Evolutionary conservation across 2,329 filamentous ascomycete species (phyloP), one percentile per base, ranked within the genome.

Genomic region (Zymoseptoria passerinii): DNA sequence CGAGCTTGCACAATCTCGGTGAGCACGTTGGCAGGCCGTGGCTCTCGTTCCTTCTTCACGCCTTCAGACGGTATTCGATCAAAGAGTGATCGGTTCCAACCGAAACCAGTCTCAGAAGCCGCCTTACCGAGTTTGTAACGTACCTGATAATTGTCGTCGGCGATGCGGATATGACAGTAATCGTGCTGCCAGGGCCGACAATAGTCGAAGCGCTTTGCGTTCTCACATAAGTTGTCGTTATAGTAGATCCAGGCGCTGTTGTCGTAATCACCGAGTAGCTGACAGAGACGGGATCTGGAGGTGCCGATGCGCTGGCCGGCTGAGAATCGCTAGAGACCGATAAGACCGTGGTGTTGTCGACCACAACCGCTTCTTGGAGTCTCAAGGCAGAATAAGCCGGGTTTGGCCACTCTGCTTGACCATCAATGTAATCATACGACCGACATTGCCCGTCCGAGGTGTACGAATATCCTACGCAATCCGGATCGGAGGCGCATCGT

Each of bases 331-430:
- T 50, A 18, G 49, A 50, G n/a, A 23, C 9, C n/a, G 49, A 20
- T 8, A 13, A 44, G 35, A 16, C 35, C 35, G 35, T 44, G 13
- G 52, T 53, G 13, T 56, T 50, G 20, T 29, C 27, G 28, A 50
- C 28, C 20, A 27, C 48, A 27, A 28, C 54, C 9, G 28, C 48
- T 27, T 50, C 50, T n/a, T 40, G 13, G 10, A 56, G 49, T 8
- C 49, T 50, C 48, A 56, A 50, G 13, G 49, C 55, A 28, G 55
- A 56, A 29, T 35, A 52, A 18, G 55, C 55, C 13, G 55, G 55
- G n/a, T 7, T 20, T 3, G 48, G 23, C 18, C 48, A 52, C 8
- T 51, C 49, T 44, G 18, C 23, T 49, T 52, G 48, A 19, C 55
- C 55, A 44, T 16, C 20, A 13, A 56, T 35, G 28, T 35, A 20